Evolutionary conservation across 371 early-diverging fungal genomes (phyloP).

Genomic region (Sporodiniella umbellata): DNA sequence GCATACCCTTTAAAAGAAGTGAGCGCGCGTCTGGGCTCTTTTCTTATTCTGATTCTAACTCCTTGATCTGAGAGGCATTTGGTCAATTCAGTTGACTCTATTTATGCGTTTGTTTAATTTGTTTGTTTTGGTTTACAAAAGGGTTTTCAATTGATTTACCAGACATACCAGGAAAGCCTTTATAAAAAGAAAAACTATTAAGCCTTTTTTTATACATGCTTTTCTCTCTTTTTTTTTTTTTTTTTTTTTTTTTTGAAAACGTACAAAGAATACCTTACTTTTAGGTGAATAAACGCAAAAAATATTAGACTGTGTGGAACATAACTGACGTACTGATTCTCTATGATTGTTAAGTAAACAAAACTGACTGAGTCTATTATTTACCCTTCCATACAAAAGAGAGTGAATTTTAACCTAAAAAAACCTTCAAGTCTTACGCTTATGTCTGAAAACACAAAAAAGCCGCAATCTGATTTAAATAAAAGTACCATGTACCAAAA

Average conservation of each 20-base stretch:
- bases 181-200: slow-evolving; percentile 46
- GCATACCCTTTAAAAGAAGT: background rate
- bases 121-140: too few species aligned
- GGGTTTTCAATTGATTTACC: slow-evolving; percentile 32
- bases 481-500: background rate
- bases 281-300: background rate
- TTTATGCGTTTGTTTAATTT: background rate
- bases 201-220: too few species aligned
- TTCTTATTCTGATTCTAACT: slow-evolving; percentile 25
- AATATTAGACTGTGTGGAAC: slow-evolving; percentile 43
- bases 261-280: too few species aligned
- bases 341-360: slow-evolving; percentile 4
- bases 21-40: slow-evolving; percentile 24
- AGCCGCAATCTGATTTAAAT: slow-evolving; percentile 70
- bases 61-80: slow-evolving; percentile 30
- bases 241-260: background rate
- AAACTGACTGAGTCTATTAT: background rate
- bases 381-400: slow-evolving; percentile 83
- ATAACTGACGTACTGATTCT: slow-evolving; percentile 27
- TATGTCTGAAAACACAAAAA: slow-evolving; percentile 92
- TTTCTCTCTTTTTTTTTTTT: background rate
- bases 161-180: slow-evolving; percentile 86
- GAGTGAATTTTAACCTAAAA: slow-evolving; percentile 85
- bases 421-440: slow-evolving; percentile 87
- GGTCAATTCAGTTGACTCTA: slow-evolving; percentile 26